These are phyloP conservation scores for Rosa hybrid DNA, from an alignment of 331 rosid species.

Conservation along the genomic window DNA sequence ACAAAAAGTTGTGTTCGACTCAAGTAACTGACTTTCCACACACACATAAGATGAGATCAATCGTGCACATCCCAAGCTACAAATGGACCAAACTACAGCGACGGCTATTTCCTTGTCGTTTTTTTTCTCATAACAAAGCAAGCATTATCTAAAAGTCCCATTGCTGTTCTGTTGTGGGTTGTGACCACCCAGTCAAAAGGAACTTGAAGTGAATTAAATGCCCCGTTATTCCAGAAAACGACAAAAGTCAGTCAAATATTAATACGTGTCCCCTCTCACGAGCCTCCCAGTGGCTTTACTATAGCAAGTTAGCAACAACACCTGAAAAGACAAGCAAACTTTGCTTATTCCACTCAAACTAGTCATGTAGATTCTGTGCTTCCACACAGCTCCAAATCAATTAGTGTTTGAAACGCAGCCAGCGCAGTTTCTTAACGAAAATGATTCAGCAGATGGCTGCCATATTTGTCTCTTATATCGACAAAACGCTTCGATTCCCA, in stretches of 20 bases:
- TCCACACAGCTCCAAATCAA: conserved; percentile 17
- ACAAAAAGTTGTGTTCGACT: conserved; percentile 22
- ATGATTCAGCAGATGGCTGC: not conserved
- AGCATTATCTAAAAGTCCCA: conserved; percentile 8
- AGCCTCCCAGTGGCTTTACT: conserved; percentile 25
- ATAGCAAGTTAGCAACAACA: conserved; percentile 24
- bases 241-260: conserved; percentile 32
- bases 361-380: conserved; percentile 41
- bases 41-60: conserved; percentile 34
- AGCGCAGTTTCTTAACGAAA: conserved; percentile 9
- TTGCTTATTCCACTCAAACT: conserved; percentile 21
- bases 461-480: not conserved
- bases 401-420: conserved; percentile 39
- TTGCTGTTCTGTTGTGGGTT: not conserved
- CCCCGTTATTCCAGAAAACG: conserved; percentile 12
- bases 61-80: conserved; percentile 47
- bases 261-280: conserved; percentile 27
- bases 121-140: conserved; percentile 21
- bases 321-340: conserved; percentile 29
- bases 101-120: conserved; percentile 41
- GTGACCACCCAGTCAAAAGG: conserved; percentile 24
- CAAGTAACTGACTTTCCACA: conserved; percentile 30
- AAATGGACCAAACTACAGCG: conserved; percentile 25
- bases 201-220: conserved; percentile 21
- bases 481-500: not conserved